phyloP scores from a whole-genome alignment of 495 filamentous ascomycete species.

The Penicillium cataractarum region DNA sequence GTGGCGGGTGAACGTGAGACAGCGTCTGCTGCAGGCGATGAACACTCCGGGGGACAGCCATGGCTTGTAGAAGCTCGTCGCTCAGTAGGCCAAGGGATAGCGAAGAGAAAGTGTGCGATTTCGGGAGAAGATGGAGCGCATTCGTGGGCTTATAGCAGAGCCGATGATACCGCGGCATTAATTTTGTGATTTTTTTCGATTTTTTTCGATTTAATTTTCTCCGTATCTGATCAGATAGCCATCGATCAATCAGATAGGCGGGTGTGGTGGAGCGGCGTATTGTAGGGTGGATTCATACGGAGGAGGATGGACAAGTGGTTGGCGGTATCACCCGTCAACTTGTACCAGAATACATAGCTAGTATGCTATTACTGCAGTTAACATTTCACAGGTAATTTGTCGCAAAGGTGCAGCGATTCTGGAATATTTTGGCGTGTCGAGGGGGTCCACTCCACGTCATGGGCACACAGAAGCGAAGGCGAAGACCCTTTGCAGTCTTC shows the following conservation, averaged over 20 bases:
- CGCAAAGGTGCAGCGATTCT: background rate
- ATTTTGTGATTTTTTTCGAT: background rate
- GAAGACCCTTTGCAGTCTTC: background rate
- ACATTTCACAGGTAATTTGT: background rate
- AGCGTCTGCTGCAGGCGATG: conserved; percentile 46
- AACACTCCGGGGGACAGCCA: conserved; percentile 35
- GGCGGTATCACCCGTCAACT: background rate
- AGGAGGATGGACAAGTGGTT: background rate
- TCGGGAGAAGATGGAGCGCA: conserved; percentile 6
- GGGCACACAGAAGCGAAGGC: background rate
- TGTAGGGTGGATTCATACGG: background rate
- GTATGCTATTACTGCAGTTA: too few relatives aligned
- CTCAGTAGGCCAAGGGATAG: background rate
- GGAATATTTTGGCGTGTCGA: background rate
- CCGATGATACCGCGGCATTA: conserved; percentile 10
- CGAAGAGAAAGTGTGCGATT: background rate
- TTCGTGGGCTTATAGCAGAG: conserved; percentile 6
- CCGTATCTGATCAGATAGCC: conserved; percentile 10
- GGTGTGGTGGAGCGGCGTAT: conserved; percentile 1
- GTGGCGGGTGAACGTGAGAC: conserved; percentile 34
- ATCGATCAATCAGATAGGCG: conserved; percentile 11
- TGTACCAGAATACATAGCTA: background rate
- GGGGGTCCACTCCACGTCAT: background rate
- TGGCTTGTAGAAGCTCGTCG: conserved; percentile 3
- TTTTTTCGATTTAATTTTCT: too few relatives aligned